Base-by-base conservation (phyloP, 1,284 basidiomycete species). In the Tilletia indica region DNA sequence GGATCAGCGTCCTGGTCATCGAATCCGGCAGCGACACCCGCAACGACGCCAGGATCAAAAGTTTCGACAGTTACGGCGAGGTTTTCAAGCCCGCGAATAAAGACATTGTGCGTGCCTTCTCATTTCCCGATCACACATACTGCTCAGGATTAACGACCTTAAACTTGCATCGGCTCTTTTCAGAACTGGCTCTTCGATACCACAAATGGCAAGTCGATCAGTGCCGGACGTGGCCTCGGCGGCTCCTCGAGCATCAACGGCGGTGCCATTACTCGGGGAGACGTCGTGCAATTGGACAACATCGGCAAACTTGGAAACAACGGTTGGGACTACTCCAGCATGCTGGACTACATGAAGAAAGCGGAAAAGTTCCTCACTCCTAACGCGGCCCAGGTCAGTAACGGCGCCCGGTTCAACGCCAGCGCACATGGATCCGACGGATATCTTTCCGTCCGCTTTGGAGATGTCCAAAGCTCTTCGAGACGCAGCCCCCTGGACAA, bases 241-340 rank as follows among this genome's bases (percentile, higher is more conserved):
- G 89, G 89, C 1, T 86, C 87, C 67, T 87, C 87, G 47, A 88
- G 88, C 1, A 89, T 90, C 80, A 90, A 90, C 77, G 89, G 89
- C 39, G 88, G 85, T 12, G 85, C 86, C 11, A 36, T 90, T 88
- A 84, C 89, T 8, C 21, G 25, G 4, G n/a, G 16, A 6, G 58
- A 63, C 58, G 25, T 34, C 58, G 58, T 34, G 21, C 58, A 63
- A 31, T 19, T 63, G 19, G 58, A 63, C 58, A 63, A 63, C 58
- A 63, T 63, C 58, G 58, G 58, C 58, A 63, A 63, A n/a, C 85
- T 89, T 0, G 87, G 88, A 71, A 80, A 86, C 5, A 84, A 71
- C 2, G 67, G 85, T 6, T 90, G 89, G 89, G 87, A 87, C 73
- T 90, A 89, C 89, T 78, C 86, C 38, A 86, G 86, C 11, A 78